Conservation (phyloP, 257 asterid species). For the Asclepias syriaca region DNA sequence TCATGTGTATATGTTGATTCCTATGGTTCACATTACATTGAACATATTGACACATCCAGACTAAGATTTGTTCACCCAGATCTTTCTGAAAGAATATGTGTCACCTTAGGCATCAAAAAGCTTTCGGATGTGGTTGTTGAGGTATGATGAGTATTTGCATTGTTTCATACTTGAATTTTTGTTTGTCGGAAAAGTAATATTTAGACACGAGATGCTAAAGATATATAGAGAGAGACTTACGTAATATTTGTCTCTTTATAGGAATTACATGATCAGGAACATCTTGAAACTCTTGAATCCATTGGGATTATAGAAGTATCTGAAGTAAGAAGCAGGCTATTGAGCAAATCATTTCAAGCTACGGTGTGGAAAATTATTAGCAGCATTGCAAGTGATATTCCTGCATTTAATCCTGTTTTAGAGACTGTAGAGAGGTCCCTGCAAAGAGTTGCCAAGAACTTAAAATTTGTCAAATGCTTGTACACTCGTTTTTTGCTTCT, state of each 20-base stretch:
- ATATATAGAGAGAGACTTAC: slow-evolving; percentile 13
- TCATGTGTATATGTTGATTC: slow-evolving; percentile 80
- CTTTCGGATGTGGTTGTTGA: slow-evolving; percentile 88
- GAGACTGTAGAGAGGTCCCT: slow-evolving; percentile 49
- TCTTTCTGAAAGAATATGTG: slow-evolving; percentile 62
- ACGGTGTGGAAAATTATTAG: slow-evolving; percentile 61
- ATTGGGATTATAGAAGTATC: slow-evolving; percentile 58
- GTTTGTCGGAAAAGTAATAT: not conserved
- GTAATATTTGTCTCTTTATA: slow-evolving; percentile 29
- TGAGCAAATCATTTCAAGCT: slow-evolving; percentile 68
- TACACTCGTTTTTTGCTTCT: slow-evolving; percentile 69
- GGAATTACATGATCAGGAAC: slow-evolving; percentile 63
- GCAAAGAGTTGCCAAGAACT: slow-evolving; percentile 53
- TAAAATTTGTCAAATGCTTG: slow-evolving; percentile 61
- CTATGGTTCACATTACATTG: slow-evolving; percentile 65
- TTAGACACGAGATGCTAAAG: not conserved
- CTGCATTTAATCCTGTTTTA: slow-evolving; percentile 41
- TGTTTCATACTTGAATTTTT: not conserved
- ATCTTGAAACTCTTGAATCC: slow-evolving; percentile 45
- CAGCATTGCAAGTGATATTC: slow-evolving; percentile 36
- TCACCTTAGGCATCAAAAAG: slow-evolving; percentile 65
- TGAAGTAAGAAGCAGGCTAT: slow-evolving; percentile 47
- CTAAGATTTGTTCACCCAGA: slow-evolving; percentile 81
- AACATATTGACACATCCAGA: slow-evolving; percentile 70
- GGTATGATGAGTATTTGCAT: slow-evolving; percentile 36